Percentiles rank a stretch among this genome's conserved stretches.
These are phyloP conservation scores for Orbilia oligospora DNA, from an alignment of 2,329 filamentous ascomycete species.

Conservation along the genomic window DNA sequence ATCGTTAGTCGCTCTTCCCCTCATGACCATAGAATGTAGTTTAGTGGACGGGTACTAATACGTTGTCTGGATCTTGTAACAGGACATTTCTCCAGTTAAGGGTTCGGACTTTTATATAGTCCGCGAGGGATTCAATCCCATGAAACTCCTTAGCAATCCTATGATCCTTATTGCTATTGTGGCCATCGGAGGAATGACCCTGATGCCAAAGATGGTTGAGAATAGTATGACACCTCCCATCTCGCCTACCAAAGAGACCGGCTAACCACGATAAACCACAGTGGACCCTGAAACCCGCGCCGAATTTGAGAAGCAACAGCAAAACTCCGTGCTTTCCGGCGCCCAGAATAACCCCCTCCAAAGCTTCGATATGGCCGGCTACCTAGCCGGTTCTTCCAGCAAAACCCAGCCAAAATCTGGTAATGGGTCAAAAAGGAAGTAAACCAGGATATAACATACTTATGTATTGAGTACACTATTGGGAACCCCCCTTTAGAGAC, in stretches of 20 bases:
- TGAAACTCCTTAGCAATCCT: slow-evolving; percentile 73
- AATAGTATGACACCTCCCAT: slow-evolving; percentile 78
- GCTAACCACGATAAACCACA: slow-evolving; percentile 67
- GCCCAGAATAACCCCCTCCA: slow-evolving; percentile 69
- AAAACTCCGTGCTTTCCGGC: slow-evolving; percentile 72
- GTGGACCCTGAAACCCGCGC: slow-evolving; percentile 97
- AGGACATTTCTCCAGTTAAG: slow-evolving; percentile 66
- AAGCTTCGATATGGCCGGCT: slow-evolving; percentile 76
- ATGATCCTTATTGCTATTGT: slow-evolving; percentile 95
- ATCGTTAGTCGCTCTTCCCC: slow-evolving; percentile 76
- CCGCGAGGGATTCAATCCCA: slow-evolving; percentile 65
- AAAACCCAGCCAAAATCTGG: slow-evolving; percentile 30
- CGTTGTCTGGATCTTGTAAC: neutral
- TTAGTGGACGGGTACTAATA: slow-evolving; percentile 12
- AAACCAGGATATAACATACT: neutral
- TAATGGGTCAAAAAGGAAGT: slow-evolving; percentile 46
- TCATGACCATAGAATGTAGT: neutral
- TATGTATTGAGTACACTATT: neutral
- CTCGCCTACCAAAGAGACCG: neutral
- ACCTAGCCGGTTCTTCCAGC: slow-evolving; percentile 71
- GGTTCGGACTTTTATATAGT: slow-evolving; percentile 85
- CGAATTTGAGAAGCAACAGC: slow-evolving; percentile 92
- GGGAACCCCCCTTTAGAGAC: neutral
- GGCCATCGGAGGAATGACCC: slow-evolving; percentile 85
- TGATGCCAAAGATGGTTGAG: slow-evolving; percentile 94